Base-by-base conservation (phyloP, 371 early-diverging fungal species). In the Saksenaea oblongispora region DNA sequence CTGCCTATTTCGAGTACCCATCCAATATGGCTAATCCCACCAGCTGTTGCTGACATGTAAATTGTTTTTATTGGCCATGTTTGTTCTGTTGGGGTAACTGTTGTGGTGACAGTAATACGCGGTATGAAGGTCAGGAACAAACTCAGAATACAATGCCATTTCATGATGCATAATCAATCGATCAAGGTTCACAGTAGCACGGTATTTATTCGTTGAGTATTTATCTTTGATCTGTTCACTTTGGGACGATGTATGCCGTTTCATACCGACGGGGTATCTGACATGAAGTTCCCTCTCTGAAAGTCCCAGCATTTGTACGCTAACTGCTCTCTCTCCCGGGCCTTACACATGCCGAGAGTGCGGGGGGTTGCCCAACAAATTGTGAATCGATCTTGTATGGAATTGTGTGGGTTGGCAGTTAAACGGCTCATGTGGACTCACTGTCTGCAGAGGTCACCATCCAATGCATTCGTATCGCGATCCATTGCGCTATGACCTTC, bases 11-110 rank as follows among this genome's bases (percentile, higher is more conserved):
- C 72, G 0, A 65, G 24, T 31, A 63, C 56, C 59, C 65, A 64
- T 39, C 56, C 63, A 36, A 70, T 63, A 61, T 70, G 71, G 36
- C 63, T 63, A 7, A 59, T 58, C 1, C 66, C 66, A 35, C 70
- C 70, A 17, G 37, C 14, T 5, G 63, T 63, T n/a, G 66, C 41
- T 10, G 62, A 60, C 14, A 69, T 59, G 18, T 64, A 47, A n/a
- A 69, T 59, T 9, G 54, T 64, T 56, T 59, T 68, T 22, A 22
- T 22, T 47, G 51, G 51, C 24, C 51, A 22, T 5, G 7, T 22
- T 22, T 22, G 51, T 22, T 22, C 51, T 22, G 24, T 47, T 22
- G 22, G 18, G 7, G 24, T 3, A 10, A 47, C 22, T 11, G 22
- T 10, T 22, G 22, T 22, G 1, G 51, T 5, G 22, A 22, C 22